Base-by-base conservation (phyloP, 306 rosid genomes). In the Prunus persica region DNA sequence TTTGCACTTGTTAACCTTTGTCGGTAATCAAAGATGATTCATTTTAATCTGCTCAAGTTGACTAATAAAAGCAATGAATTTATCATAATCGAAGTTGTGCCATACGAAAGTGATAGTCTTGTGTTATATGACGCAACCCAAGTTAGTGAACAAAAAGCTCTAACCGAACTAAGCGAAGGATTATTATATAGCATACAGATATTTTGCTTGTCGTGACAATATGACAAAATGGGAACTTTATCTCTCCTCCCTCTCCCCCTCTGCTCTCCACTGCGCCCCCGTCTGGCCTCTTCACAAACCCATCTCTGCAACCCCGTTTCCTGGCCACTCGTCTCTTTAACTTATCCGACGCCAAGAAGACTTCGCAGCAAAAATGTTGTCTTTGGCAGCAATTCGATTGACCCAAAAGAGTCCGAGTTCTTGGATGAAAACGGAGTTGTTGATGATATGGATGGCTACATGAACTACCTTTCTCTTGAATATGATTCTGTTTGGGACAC, bases 401-500 rank as follows among this genome's bases (percentile, higher is more conserved):
- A 86, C 67, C 76, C 84, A 4, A 80, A 84, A 28, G 87, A 83
- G 24, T 76, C 93, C n/a, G 66, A 73, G 77, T 93, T 90, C 85
- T 72, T 84, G 51, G 98, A 89, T 57, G 93, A 88, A 77, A 72
- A 87, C 49, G 94, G 90, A 27, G 88, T 28, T 1, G 96, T 88
- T 38, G 85, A 85, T 47, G 96, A 95, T 22, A 88, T 95, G 97
- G 98, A 95, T 46, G 97, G 88, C 81, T 94, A 92, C 83, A 86
- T 90, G 78, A 83, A 92, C 78, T 80, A 83, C 67, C 96, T 90
- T 41, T 90, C 97, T 60, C 95, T 90, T 56, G 98, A 95, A 67
- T 90, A 95, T 80, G 98, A 92, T 73, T 89, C 97, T 55, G 97
- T 95, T 20, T 95, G 98, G 98, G 98, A 95, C 80, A 95, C 97